phyloP scores from a whole-genome alignment of 2,329 filamentous ascomycete genomes.

The Blumeriella jaapii region DNA sequence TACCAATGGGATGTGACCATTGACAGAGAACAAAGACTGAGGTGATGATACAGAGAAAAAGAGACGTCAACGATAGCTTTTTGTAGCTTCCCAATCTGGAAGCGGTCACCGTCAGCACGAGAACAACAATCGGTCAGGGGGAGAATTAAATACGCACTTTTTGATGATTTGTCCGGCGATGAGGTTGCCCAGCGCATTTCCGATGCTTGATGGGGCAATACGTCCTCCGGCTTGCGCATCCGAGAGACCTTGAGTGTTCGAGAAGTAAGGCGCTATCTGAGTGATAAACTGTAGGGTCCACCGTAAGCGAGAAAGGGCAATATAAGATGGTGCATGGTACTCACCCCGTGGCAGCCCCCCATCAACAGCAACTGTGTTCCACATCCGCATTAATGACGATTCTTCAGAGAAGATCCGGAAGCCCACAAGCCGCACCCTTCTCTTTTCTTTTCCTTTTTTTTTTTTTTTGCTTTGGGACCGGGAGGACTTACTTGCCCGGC shows the following conservation, averaged over 20 bases:
- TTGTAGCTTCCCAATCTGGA: conserved; percentile 15
- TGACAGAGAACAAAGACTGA: conserved; percentile 9
- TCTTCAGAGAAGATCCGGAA: too few relatives aligned
- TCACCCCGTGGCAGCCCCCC: conserved; percentile 14
- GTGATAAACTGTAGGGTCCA: conserved; percentile 14
- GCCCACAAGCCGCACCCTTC: too few relatives aligned
- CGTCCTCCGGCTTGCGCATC: conserved; percentile 46
- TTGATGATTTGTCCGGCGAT: conserved; percentile 35
- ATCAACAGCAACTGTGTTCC: conserved; percentile 10
- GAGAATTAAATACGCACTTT: conserved; percentile 23
- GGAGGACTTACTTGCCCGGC: conserved; percentile 9
- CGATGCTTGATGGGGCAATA: conserved; percentile 52
- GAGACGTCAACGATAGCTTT: conserved; percentile 12
- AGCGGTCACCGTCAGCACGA: background rate
- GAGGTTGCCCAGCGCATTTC: conserved; percentile 53
- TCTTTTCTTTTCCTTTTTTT: too few relatives aligned
- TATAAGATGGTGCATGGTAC: conserved; percentile 2
- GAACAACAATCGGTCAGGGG: background rate
- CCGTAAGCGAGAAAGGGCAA: background rate
- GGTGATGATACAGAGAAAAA: conserved; percentile 10
- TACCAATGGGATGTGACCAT: conserved; percentile 13
- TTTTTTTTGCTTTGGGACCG: too few relatives aligned
- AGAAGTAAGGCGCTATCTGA: conserved; percentile 41
- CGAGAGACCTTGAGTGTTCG: conserved; percentile 45
- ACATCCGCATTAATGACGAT: background rate